Base-by-base conservation (phyloP, 352 stramenopile species). In the Phytophthora niederhauseri region DNA sequence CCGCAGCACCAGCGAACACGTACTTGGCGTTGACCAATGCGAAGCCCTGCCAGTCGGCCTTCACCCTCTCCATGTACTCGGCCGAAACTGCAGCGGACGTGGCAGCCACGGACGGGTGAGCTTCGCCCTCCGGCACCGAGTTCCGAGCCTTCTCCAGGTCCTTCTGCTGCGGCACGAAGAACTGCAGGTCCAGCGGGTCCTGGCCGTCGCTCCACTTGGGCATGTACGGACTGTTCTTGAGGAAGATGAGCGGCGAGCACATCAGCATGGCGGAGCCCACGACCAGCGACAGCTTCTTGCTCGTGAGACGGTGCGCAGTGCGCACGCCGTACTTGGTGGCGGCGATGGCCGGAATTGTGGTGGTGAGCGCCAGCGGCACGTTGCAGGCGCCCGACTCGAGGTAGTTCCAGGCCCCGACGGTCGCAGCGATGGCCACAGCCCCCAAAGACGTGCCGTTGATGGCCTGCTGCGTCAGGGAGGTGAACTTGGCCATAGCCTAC, bases 371-470 rank as follows among this genome's bases (percentile, higher is more conserved):
- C 66, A 96, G 71, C 30, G 88, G 88, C 46, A 91, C 71, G 72
- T 96, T 96, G 70, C 87, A 94, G 41, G 83, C 77, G 26, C 84
- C 86, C 14, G 77, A 72, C 54, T 85, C 58, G 12, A 93, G 55
- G 65, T 96, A 84, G 70, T 94, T 96, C 55, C 61, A 92, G 9
- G 88, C 84, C 0, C 88, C 88, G 0, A 96, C 74, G 22, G 79
- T 81, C 12, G 86, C 78, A 31, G 77, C 82, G 20, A 94, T 68
- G 14, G 85, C 89, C 53, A 96, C 87, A n/a, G 88, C 85, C 46
- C 85, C 82, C 56, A 96, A 77, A 7, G 86, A 94, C 22, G 88
- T 96, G 68, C 88, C 88, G 50, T 96, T 96, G 43, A 96, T 81
- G 2, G 84, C 82, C 52, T 96, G 88, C 70, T 96, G 88, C 12